Evolutionary conservation across 2,329 filamentous ascomycete genomes (phyloP).

Genomic region (Coniochaeta prunicola): DNA sequence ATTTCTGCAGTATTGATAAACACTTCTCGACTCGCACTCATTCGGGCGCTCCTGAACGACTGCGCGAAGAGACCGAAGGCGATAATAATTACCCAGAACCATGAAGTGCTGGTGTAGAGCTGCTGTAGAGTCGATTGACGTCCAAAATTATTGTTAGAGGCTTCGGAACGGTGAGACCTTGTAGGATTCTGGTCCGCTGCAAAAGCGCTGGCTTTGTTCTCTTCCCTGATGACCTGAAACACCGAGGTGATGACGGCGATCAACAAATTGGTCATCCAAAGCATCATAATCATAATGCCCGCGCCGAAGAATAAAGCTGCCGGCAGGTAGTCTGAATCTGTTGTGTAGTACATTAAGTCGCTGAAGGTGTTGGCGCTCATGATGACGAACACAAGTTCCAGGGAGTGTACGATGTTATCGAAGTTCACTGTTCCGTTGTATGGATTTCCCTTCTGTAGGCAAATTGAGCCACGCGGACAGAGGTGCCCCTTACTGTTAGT

Average conservation of each 20-base stretch:
- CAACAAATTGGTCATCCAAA: slow-evolving; percentile 91
- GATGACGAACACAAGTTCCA: slow-evolving; percentile 93
- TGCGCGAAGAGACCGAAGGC: slow-evolving; percentile 73
- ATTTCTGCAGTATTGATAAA: slow-evolving; percentile 71
- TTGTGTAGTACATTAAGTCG: slow-evolving; percentile 89
- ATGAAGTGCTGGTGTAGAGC: slow-evolving; percentile 65
- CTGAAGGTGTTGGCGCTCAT: slow-evolving; percentile 98
- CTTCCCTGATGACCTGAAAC: slow-evolving; percentile 96
- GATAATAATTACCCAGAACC: slow-evolving; percentile 77
- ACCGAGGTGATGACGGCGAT: slow-evolving; percentile 98
- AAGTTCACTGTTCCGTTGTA: slow-evolving; percentile 85
- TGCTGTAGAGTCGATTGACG: slow-evolving; percentile 51
- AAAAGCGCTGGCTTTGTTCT: slow-evolving; percentile 91
- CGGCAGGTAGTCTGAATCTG: slow-evolving; percentile 82
- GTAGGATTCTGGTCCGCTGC: slow-evolving; percentile 58
- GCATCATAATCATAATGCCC: slow-evolving; percentile 81
- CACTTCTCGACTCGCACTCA: slow-evolving; percentile 50
- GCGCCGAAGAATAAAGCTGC: slow-evolving; percentile 71
- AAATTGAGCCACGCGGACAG: slow-evolving; percentile 77
- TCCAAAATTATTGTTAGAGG: slow-evolving; percentile 32
- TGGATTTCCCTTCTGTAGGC: slow-evolving; percentile 72
- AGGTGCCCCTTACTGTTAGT: slow-evolving; percentile 71
- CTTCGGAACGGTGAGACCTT: slow-evolving; percentile 18
- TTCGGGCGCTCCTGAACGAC: slow-evolving; percentile 66
- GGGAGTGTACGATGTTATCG: slow-evolving; percentile 85